Conservation (phyloP, 2,329 filamentous ascomycete genomes). For the Geosmithia putterillii region DNA sequence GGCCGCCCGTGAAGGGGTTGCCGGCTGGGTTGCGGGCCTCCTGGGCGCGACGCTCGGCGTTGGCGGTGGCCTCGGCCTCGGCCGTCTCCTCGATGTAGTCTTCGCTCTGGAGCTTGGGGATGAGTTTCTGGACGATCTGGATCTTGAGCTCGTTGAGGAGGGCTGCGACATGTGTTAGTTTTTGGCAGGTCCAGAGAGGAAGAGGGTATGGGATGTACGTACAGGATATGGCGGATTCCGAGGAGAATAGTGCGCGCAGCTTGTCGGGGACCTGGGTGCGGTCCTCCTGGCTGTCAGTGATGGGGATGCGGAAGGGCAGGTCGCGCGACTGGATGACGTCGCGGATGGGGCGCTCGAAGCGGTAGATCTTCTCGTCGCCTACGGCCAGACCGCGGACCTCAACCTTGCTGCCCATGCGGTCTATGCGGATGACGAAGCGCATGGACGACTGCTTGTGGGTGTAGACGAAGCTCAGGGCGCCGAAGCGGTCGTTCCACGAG, state of each 20-base stretch:
- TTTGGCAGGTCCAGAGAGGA: neutral
- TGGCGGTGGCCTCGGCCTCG: conserved; percentile 27
- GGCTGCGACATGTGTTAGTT: conserved; percentile 23
- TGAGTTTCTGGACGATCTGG: conserved; percentile 72
- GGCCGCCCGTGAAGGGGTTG: conserved; percentile 27
- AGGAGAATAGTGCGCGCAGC: conserved; percentile 59
- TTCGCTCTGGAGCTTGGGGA: conserved; percentile 64
- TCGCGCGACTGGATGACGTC: conserved; percentile 63
- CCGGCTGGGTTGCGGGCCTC: conserved; percentile 22
- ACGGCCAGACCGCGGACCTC: conserved; percentile 69
- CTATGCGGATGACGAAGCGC: conserved; percentile 71
- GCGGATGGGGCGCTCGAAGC: conserved; percentile 57
- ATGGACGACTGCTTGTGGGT: conserved; percentile 75
- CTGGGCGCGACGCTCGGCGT: conserved; percentile 24
- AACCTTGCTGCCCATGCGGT: conserved; percentile 71
- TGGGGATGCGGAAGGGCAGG: conserved; percentile 43
- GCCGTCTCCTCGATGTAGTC: conserved; percentile 55
- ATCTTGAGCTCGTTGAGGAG: conserved; percentile 62
- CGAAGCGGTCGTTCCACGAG: conserved; percentile 67
- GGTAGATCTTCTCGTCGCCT: conserved; percentile 69
- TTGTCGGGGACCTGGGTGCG: conserved; percentile 33
- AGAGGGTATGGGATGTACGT: conserved; percentile 3
- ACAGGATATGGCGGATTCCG: conserved; percentile 49
- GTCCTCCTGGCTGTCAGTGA: conserved; percentile 32
- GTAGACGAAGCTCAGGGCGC: conserved; percentile 74